Conservation (phyloP, 1,139 yeast genomes). For the Suhomyces atakaporum region DNA sequence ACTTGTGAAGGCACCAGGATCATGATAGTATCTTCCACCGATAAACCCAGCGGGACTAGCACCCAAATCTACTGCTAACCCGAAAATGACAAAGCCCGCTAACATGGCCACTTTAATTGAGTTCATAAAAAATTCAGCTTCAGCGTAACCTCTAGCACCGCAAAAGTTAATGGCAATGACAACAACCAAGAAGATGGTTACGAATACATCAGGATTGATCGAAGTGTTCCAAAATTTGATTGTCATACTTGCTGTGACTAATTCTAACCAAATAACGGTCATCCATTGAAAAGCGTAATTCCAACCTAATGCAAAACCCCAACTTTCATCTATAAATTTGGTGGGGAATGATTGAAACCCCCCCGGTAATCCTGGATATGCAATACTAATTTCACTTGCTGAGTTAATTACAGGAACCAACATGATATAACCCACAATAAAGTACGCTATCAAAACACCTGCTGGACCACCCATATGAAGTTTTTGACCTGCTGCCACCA, state of each 20-base stretch:
- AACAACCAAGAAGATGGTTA: conserved; percentile 29
- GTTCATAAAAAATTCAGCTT: conserved; percentile 34
- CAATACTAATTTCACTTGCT: conserved; percentile 38
- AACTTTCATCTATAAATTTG: conserved; percentile 36
- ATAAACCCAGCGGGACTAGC: conserved; percentile 26
- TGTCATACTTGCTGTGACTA: conserved; percentile 40
- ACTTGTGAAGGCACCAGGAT: conserved; percentile 32
- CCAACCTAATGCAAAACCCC: conserved; percentile 42
- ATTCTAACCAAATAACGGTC: conserved; percentile 36
- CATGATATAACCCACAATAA: conserved; percentile 36
- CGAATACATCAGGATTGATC: conserved; percentile 32
- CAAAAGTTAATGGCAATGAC: conserved; percentile 27
- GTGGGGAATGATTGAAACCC: conserved; percentile 38
- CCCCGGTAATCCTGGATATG: conserved; percentile 34
- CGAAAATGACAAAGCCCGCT: conserved; percentile 32
- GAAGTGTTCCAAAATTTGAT: conserved; percentile 34
- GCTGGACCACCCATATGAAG: conserved; percentile 38
- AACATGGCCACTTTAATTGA: conserved; percentile 23
- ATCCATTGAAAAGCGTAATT: conserved; percentile 40
- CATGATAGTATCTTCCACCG: conserved; percentile 34
- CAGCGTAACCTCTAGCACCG: conserved; percentile 34
- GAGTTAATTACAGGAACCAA: conserved; percentile 39
- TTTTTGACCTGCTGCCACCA: conserved; percentile 39
- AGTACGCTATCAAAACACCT: conserved; percentile 35
- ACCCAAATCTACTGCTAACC: conserved; percentile 32